phyloP scores from a whole-genome alignment of 2,329 filamentous ascomycete genomes.

The Colletotrichum magnum region DNA sequence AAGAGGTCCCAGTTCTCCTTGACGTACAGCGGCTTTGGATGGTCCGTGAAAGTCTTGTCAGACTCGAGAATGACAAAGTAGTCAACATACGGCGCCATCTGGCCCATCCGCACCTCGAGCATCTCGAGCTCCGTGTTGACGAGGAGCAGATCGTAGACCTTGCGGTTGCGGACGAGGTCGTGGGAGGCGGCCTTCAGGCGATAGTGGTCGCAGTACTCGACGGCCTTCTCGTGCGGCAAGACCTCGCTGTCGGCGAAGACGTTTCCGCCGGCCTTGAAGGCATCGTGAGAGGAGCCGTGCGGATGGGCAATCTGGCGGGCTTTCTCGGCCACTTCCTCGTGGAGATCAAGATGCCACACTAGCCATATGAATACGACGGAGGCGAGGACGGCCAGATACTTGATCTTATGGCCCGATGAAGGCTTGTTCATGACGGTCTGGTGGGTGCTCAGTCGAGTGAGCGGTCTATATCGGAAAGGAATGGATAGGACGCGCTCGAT shows the following conservation, averaged over 20 bases:
- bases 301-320: conserved; percentile 22
- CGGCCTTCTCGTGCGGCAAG: conserved; percentile 30
- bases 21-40: conserved; percentile 67
- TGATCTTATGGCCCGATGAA: conserved; percentile 22
- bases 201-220: conserved; percentile 52
- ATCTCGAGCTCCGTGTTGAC: conserved; percentile 76
- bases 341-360: conserved; percentile 29
- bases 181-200: conserved; percentile 54
- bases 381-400: conserved; percentile 23
- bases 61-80: conserved; percentile 77
- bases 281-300: background rate
- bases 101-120: conserved; percentile 74
- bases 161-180: conserved; percentile 52
- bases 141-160: conserved; percentile 74
- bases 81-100: conserved; percentile 71
- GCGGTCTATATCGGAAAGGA: background rate
- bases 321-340: conserved; percentile 13
- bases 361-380: conserved; percentile 38
- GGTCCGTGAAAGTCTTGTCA: conserved; percentile 69
- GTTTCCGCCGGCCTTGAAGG: background rate
- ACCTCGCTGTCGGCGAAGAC: conserved; percentile 23
- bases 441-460: background rate
- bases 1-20: conserved; percentile 67
- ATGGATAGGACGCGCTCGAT: background rate
- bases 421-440: conserved; percentile 21